Evolutionary conservation across 2,329 filamentous ascomycete species (phyloP).

Genomic region (Thermoascus crustaceus): DNA sequence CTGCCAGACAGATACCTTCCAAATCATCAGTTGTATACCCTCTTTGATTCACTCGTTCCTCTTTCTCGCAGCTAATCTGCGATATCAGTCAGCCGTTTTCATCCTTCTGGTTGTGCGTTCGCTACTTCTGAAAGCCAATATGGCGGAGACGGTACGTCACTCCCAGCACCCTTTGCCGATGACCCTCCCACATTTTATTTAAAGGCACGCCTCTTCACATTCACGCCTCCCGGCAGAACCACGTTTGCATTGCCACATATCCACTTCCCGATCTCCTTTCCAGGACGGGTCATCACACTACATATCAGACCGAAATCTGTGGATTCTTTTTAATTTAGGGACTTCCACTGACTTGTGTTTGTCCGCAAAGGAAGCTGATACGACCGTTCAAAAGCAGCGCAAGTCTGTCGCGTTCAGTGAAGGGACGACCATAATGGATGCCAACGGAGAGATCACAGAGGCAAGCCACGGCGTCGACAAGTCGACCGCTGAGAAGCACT

Average conservation of each 20-base stretch:
- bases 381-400: constrained; percentile 61
- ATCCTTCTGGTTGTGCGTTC: constrained; percentile 1
- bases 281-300: neutral
- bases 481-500: constrained; percentile 73
- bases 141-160: constrained; percentile 40
- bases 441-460: constrained; percentile 76
- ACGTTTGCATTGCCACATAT: constrained; percentile 12
- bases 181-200: constrained; percentile 33
- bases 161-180: constrained; percentile 28
- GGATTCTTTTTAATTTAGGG: constrained; percentile 8
- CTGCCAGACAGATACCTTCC: neutral
- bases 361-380: constrained; percentile 33
- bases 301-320: constrained; percentile 1
- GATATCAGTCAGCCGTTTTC: neutral
- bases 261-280: constrained; percentile 1
- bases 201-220: constrained; percentile 17
- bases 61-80: neutral
- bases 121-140: constrained; percentile 13
- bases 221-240: constrained; percentile 19
- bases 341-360: constrained; percentile 22
- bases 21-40: neutral
- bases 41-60: neutral
- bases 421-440: constrained; percentile 77
- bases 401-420: constrained; percentile 94
- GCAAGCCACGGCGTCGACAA: constrained; percentile 64